A percentile compares a stretch with the other conserved stretches of the same genome.
These are phyloP conservation scores for Barnettozyma sp. DNA, from an alignment of 805 yeast genomes.

Conservation along the genomic window DNA sequence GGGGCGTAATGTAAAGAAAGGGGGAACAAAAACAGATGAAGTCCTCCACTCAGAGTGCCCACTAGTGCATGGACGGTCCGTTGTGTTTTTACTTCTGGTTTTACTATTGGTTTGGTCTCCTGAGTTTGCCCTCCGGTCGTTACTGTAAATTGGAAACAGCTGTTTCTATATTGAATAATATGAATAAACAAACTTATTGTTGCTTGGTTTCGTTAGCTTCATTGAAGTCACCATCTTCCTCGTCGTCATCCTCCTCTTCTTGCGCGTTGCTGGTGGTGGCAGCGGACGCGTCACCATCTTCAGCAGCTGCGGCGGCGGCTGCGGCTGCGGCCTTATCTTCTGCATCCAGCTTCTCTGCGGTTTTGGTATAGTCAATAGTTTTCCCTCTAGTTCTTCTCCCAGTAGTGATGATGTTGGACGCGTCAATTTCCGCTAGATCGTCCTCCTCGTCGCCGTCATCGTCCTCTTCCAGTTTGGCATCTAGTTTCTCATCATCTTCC, in stretches of 20 bases:
- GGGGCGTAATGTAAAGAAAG: no score
- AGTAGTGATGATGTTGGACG: conserved; percentile 72
- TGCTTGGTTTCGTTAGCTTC: conserved; percentile 27
- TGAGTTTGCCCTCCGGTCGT: no score
- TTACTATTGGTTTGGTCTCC: no score
- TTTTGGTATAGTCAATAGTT: conserved; percentile 76
- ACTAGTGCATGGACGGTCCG: no score
- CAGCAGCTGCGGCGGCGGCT: no score
- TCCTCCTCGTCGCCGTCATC: conserved; percentile 71
- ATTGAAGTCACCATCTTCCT: conserved; percentile 47
- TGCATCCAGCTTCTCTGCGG: conserved; percentile 60
- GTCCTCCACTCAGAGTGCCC: no score
- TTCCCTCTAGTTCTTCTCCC: conserved; percentile 91
- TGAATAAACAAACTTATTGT: neutral
- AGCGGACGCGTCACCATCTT: no score
- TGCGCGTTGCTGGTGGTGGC: no score
- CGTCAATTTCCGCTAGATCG: conserved; percentile 72
- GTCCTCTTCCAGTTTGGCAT: conserved; percentile 35
- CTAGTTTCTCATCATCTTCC: conserved; percentile 46
- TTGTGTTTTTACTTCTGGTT: no score
- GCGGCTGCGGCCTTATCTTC: conserved; percentile 35
- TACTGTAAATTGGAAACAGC: no score
- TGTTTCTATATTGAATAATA: neutral
- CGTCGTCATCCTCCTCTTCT: conserved; percentile 41
- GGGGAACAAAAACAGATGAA: no score